Evolutionary conservation across 352 stramenopile species (phyloP), one percentile per base, ranked within the genome.

Genomic region (Pseudoperonospora humuli): DNA sequence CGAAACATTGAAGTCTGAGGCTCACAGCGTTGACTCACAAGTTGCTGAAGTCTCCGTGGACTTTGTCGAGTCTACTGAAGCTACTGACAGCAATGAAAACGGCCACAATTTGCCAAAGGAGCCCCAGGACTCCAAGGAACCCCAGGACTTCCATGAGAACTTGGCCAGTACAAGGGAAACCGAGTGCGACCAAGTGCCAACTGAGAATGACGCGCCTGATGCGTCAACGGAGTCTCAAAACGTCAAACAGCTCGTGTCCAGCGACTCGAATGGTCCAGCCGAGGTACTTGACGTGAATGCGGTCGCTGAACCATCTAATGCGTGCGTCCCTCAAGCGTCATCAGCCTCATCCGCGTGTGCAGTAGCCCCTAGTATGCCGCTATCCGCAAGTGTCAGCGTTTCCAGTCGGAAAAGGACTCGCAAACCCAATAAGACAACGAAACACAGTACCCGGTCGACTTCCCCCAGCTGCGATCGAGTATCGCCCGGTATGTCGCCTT

Each of bases 391-490:
- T 36, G 36, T 20, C 10, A 31, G 35, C 27, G 20, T 45, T 9
- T 50, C 24, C n/a, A 38, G 41, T 31, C 59, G 59, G 15, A 67
- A 67, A 59, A 29, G 56, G 13, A 60, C 57, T 37, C 63, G 63
- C 17, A 73, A 73, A 33, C 63, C 63, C 5, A 35, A 28, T 5
- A 59, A 54, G 50, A 67, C 63, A 7, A 61, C 29, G 21, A 70
- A 65, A 27, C 57, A 62, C 7, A 54, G 27, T 15, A 54, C 54
- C 37, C 36, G 54, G 15, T 54, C 49, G 20, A 15, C 20, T 28
- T 68, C 59, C 2, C 49, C 59, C 31, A 24, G 14, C 6, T 46
- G 53, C 5, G 58, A 59, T 13, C 39, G 48, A 5, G 27, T 33
- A 33, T 53, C 45, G 9, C 33, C 39, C 25, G 31, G 13, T 8